phyloP scores from a whole-genome alignment of 2,329 filamentous ascomycete genomes.

The Knoxdaviesia proteae region DNA sequence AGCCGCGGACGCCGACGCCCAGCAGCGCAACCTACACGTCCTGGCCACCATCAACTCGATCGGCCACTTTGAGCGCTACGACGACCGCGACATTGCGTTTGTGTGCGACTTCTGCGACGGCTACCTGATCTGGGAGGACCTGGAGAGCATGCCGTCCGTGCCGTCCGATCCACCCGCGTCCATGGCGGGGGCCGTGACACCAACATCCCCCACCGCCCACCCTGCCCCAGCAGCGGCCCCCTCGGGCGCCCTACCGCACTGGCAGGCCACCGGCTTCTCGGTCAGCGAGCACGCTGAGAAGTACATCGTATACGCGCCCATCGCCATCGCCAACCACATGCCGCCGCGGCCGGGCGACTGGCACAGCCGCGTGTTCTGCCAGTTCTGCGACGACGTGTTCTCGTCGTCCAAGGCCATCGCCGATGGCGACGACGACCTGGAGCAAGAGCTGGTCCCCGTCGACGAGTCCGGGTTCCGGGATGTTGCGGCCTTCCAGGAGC shows the following conservation, averaged over 20 bases:
- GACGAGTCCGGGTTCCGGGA: conserved; percentile 27
- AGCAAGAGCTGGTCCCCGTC: conserved; percentile 24
- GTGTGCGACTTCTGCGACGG: conserved; percentile 42
- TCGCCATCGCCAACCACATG: conserved; percentile 36
- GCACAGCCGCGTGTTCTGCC: conserved; percentile 29
- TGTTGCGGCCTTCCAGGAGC: conserved; percentile 27
- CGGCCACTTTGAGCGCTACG: conserved; percentile 35
- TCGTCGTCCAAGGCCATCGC: conserved; percentile 21
- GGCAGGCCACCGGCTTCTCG: conserved; percentile 28
- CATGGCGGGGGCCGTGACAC: not conserved
- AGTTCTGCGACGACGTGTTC: conserved; percentile 32
- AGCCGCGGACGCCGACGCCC: conserved; percentile 4
- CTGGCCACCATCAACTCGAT: conserved; percentile 27
- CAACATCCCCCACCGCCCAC: conserved; percentile 5
- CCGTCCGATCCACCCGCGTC: not conserved
- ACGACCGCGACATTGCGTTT: conserved; percentile 32
- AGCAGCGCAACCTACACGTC: conserved; percentile 18
- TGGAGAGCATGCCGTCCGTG: conserved; percentile 28
- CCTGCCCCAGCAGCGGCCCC: conserved; percentile 7
- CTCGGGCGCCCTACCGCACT: conserved; percentile 17
- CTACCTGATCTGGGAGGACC: conserved; percentile 35
- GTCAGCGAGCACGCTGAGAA: conserved; percentile 22
- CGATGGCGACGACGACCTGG: conserved; percentile 25
- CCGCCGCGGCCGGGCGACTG: conserved; percentile 28
- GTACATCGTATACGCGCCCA: conserved; percentile 31